Percentiles rank a stretch among this genome's conserved stretches.
phyloP scores from a whole-genome alignment of 2,329 filamentous ascomycete genomes.

The Ophiostoma himal-ulmi region DNA sequence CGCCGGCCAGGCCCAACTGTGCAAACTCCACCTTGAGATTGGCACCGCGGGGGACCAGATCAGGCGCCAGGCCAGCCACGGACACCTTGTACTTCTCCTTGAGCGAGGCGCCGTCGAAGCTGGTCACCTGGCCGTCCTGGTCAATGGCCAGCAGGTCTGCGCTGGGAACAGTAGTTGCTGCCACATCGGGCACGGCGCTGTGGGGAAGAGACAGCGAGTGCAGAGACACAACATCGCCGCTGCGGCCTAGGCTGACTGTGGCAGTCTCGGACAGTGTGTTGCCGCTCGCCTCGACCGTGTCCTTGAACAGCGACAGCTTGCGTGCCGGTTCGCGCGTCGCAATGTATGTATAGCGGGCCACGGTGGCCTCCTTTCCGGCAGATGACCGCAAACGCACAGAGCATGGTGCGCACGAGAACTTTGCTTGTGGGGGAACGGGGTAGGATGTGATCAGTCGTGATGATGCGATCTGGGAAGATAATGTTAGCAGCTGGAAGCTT shows the following conservation, averaged over 20 bases:
- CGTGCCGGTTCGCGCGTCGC: conserved; percentile 47
- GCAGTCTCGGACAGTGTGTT: conserved; percentile 48
- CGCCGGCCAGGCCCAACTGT: conserved; percentile 40
- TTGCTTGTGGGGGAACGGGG: conserved; percentile 59
- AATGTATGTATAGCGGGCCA: conserved; percentile 56
- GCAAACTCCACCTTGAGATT: conserved; percentile 47
- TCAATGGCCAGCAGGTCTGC: conserved; percentile 52
- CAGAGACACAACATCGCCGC: conserved; percentile 40
- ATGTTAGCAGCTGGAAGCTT: conserved; percentile 18
- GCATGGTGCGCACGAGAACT: conserved; percentile 56
- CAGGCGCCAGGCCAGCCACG: conserved; percentile 39
- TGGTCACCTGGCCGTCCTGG: conserved; percentile 55
- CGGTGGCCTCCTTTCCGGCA: conserved; percentile 37
- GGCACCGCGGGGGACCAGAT: conserved; percentile 33
- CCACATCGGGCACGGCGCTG: background rate
- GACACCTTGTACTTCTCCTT: conserved; percentile 44
- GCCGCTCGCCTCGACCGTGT: conserved; percentile 47
- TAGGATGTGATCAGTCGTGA: conserved; percentile 60
- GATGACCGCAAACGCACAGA: conserved; percentile 51
- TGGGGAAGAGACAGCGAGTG: conserved; percentile 31
- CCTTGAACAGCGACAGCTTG: conserved; percentile 55
- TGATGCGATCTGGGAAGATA: conserved; percentile 47
- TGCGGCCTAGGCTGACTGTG: conserved; percentile 37
- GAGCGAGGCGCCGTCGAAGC: conserved; percentile 53
- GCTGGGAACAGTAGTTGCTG: background rate